Percentiles rank a stretch among this genome's conserved stretches.
These are phyloP conservation scores for Candida patagonica DNA, from an alignment of 805 yeast species.

Conservation along the genomic window DNA sequence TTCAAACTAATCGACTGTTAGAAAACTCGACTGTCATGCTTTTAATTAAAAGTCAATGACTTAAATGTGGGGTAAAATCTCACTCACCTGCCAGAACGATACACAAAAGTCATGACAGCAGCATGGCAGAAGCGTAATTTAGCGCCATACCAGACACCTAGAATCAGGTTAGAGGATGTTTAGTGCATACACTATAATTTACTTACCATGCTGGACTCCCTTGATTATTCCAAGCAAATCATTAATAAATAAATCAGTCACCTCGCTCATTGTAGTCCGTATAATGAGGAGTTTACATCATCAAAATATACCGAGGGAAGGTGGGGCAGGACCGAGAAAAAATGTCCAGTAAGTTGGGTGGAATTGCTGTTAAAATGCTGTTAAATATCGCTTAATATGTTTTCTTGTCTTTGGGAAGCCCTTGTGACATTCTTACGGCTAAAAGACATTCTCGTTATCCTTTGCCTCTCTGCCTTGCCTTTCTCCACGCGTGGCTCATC, in stretches of 20 bases:
- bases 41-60: neutral
- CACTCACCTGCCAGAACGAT: conserved; percentile 40
- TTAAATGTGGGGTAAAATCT: conserved; percentile 1
- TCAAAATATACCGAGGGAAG: too few species aligned
- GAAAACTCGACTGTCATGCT: neutral
- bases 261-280: neutral
- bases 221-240: conserved; percentile 31
- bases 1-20: conserved; percentile 20
- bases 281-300: neutral
- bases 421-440: too few species aligned
- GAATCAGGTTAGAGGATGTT: neutral
- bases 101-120: conserved; percentile 49
- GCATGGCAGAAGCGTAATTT: conserved; percentile 56
- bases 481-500: too few species aligned
- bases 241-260: conserved; percentile 29
- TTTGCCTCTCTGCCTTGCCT: too few species aligned
- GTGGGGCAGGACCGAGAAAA: too few species aligned
- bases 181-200: neutral
- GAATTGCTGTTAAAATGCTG: too few species aligned
- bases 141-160: conserved; percentile 50
- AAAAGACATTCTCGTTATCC: too few species aligned
- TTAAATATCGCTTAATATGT: too few species aligned
- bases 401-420: too few species aligned
- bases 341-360: too few species aligned
- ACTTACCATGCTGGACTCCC: conserved; percentile 26